Evolutionary conservation across 176 grass and related monocot genomes (phyloP).

Genomic region (Eremochloa ophiuroides): DNA sequence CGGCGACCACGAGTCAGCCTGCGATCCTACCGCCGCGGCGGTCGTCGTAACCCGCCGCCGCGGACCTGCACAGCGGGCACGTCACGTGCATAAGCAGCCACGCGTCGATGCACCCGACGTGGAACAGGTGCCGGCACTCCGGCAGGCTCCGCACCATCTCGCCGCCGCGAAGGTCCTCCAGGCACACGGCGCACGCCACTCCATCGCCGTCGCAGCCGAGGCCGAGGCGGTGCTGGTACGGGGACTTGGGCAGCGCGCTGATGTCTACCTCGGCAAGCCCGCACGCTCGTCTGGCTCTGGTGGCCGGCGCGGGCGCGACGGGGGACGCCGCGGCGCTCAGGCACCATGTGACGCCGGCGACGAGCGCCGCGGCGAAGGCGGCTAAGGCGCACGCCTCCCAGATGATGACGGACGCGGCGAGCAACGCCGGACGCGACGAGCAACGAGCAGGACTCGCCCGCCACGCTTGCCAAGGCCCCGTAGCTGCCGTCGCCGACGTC

Average conservation of each 20-base stretch:
- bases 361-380: background rate
- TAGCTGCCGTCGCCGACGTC: background rate
- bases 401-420: slow-evolving; percentile 18
- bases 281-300: background rate
- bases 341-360: background rate
- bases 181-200: slow-evolving; percentile 26
- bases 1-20: background rate
- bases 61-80: background rate
- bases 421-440: slow-evolving; percentile 2
- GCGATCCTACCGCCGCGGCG: background rate
- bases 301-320: too few species aligned
- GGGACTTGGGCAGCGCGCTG: slow-evolving; percentile 24
- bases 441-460: background rate
- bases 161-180: slow-evolving; percentile 13
- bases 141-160: slow-evolving; percentile 41
- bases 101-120: background rate
- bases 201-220: background rate
- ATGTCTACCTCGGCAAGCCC: background rate
- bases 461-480: background rate
- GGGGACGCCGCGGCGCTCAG: background rate
- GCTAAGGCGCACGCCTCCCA: slow-evolving; percentile 7
- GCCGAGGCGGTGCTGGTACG: background rate
- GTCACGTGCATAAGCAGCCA: background rate
- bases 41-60: background rate
- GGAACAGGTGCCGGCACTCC: slow-evolving; percentile 16